Conservation (phyloP, 441 rosid species). For the Gossypium gossypioides region DNA sequence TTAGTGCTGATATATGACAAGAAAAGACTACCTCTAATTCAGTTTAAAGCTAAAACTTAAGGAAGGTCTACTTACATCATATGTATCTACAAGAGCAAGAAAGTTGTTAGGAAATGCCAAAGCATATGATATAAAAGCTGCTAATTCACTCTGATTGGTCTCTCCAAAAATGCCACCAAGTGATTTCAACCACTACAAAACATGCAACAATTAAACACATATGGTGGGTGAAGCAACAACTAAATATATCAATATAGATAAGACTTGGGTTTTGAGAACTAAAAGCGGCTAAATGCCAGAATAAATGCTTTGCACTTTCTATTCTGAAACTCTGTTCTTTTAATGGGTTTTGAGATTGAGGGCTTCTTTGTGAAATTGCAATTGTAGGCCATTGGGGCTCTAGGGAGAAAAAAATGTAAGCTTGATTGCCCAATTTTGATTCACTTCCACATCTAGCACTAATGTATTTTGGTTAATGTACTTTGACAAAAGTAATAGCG, state of each 20-base stretch:
- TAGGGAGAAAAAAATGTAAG: not conserved
- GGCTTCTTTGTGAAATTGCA: not conserved
- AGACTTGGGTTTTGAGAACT: not conserved
- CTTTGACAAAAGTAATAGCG: not conserved
- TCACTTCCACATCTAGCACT: not conserved
- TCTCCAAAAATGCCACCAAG: constrained; percentile 51
- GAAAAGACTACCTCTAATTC: not conserved
- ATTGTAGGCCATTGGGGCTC: not conserved
- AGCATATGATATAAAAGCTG: constrained; percentile 85
- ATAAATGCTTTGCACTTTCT: not conserved
- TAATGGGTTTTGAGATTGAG: not conserved
- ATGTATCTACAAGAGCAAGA: constrained; percentile 87
- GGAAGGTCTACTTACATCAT: constrained; percentile 52
- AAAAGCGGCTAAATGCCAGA: not conserved
- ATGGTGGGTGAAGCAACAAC: not conserved
- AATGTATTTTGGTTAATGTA: not conserved
- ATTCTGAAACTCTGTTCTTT: not conserved
- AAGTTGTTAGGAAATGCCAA: constrained; percentile 79
- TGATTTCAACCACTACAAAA: constrained; percentile 49
- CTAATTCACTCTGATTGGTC: constrained; percentile 87
- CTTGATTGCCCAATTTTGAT: not conserved
- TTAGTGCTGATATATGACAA: not conserved
- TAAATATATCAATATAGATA: not conserved
- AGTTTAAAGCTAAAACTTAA: not conserved
- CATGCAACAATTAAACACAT: constrained; percentile 17